Evolutionary conservation across 2,329 filamentous ascomycete species (phyloP), one percentile per base, ranked within the genome.

Genomic region (Aspergillus hiratsukae): DNA sequence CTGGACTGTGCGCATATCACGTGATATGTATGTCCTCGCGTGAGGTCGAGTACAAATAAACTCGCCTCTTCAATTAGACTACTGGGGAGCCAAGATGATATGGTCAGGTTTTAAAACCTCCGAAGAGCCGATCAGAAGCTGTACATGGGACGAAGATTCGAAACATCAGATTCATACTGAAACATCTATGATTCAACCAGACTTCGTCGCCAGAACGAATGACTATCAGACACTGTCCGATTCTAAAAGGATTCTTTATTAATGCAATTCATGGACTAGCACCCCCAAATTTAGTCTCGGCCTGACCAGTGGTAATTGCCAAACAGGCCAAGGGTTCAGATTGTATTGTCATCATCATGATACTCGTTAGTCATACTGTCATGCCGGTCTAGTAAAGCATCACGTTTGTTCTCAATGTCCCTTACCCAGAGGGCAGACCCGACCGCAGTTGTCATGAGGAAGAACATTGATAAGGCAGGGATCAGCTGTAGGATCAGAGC

Each of bases 401-500:
- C 66, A 29, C 71, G 75, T 63, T 83, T 78, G 53, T 84, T 79
- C 73, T 97, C 92, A 51, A 97, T 76, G 61, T 87, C 85, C 1
- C 87, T 87, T 1, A 86, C 90, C 92, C 93, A 97, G 37, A 97
- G 77, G 1, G 91, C 93, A 46, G 90, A 87, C 2, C 93, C 94
- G 21, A 86, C 85, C 1, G 92, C 88, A 3, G 89, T 91, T 0
- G 93, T 97, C 62, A 99, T 76, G 41, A 97, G 80, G 72, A 97
- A 97, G 69, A 97, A 86, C 81, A 99, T 95, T n/a, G 89, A 95
- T 50, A 97, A 75, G 11, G 93, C 81, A 1, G 94, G 94, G 8
- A 97, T 81, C n/a, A 97, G 81, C 75, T 97, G 90, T 28, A 97
- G 75, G 6, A 91, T 72, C 77, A 97, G 84, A 51, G 91, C 90